phyloP scores from a whole-genome alignment of 1,139 yeast genomes.

The Pichia sp. region DNA sequence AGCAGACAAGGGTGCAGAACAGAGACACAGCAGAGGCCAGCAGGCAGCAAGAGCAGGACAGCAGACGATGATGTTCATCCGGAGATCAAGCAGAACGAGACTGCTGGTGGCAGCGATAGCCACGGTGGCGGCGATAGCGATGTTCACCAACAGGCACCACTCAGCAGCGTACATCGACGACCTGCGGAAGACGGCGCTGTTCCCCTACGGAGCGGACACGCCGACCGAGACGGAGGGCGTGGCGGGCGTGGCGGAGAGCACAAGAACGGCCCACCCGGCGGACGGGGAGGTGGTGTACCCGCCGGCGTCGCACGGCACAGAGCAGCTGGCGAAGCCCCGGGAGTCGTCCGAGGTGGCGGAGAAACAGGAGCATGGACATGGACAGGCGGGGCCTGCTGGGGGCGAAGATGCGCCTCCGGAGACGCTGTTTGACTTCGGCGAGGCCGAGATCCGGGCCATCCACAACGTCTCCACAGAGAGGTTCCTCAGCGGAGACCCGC shows the following conservation, averaged over 20 bases:
- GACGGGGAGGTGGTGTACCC: not conserved
- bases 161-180: not conserved
- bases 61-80: not conserved
- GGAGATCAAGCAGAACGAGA: not conserved
- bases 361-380: too few relatives aligned
- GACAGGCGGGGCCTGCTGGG: not conserved
- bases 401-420: not conserved
- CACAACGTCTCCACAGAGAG: conserved; percentile 17
- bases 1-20: too few relatives aligned
- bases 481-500: conserved; percentile 25
- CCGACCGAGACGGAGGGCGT: not conserved
- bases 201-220: not conserved
- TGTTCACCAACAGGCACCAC: not conserved
- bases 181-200: not conserved
- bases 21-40: too few relatives aligned
- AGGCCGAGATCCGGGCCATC: not conserved
- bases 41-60: too few relatives aligned
- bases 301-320: not conserved
- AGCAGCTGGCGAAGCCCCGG: not conserved
- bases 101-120: not conserved
- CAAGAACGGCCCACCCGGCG: not conserved
- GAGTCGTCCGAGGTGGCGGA: too few relatives aligned
- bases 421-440: not conserved
- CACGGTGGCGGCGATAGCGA: not conserved
- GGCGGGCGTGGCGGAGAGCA: not conserved